phyloP scores from a whole-genome alignment of 176 grass and related monocot genomes.

The Cenchrus fungigraminus region DNA sequence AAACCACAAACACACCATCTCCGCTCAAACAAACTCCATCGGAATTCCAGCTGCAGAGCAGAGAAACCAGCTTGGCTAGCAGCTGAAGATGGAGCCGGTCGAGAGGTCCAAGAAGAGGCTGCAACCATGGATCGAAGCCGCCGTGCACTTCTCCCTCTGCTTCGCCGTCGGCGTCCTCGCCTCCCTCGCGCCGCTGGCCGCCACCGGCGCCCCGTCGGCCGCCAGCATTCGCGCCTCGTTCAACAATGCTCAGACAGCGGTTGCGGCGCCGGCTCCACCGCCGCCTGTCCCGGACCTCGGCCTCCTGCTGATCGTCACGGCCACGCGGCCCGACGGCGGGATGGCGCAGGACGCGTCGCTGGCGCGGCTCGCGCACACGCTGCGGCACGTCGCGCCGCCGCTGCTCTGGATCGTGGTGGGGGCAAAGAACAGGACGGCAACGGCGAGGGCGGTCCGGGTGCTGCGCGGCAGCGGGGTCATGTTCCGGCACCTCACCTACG shows the following conservation, averaged over 20 bases:
- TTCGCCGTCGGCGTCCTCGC: conserved; percentile 54
- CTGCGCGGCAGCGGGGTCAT: conserved; percentile 54
- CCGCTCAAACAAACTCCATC: conserved; percentile 28
- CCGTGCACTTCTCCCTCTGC: conserved; percentile 56
- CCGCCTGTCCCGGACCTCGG: background rate
- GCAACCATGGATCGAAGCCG: conserved; percentile 36
- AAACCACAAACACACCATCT: background rate
- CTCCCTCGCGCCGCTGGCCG: conserved; percentile 24
- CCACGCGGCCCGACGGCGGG: conserved; percentile 35
- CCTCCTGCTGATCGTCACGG: conserved; percentile 66
- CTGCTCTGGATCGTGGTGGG: conserved; percentile 68
- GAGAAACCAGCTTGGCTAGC: background rate
- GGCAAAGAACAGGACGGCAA: conserved; percentile 30
- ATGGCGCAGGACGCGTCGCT: conserved; percentile 46
- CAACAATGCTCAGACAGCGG: background rate
- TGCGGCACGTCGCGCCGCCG: conserved; percentile 53
- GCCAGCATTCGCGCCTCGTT: background rate
- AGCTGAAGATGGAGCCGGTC: background rate
- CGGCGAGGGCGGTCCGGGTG: conserved; percentile 31
- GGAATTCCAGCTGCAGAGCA: background rate
- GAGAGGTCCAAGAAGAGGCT: conserved; percentile 42
- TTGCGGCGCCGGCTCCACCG: background rate
- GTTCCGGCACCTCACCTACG: conserved; percentile 63
- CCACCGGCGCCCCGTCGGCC: conserved; percentile 25
- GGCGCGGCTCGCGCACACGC: conserved; percentile 53